A percentile compares a stretch with the other conserved stretches of the same genome.
These are phyloP conservation scores for Papilionanthe hybrid DNA, from an alignment of 116 monocot genomes.

Conservation along the genomic window DNA sequence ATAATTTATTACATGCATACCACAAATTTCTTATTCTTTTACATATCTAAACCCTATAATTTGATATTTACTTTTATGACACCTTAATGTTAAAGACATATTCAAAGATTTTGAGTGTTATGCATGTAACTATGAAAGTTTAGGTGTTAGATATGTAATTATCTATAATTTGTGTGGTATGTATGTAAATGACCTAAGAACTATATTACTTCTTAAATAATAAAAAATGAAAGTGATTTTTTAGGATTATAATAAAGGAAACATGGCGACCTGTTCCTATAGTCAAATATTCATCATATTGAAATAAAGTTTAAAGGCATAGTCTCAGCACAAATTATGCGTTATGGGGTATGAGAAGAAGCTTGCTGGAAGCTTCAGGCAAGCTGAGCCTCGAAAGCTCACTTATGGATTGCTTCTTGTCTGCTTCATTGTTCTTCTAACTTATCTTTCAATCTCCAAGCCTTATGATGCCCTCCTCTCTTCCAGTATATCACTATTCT, in stretches of 20 bases:
- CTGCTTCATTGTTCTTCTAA: slow-evolving; percentile 3
- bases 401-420: background rate
- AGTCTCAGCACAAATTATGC: background rate
- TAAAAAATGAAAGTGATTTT: background rate
- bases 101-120: no score
- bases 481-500: background rate
- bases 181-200: background rate
- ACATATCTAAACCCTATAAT: no score
- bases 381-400: slow-evolving; percentile 3
- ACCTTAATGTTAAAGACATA: no score
- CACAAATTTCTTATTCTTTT: no score
- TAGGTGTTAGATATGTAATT: no score
- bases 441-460: background rate
- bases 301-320: background rate
- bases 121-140: no score
- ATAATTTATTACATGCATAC: background rate
- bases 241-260: background rate
- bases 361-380: background rate
- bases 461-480: slow-evolving; percentile 5
- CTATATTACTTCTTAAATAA: background rate
- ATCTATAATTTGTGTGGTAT: no score
- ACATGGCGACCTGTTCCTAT: background rate
- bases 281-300: background rate
- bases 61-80: no score
- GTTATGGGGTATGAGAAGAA: slow-evolving; percentile 5